Evolutionary conservation across 2,329 filamentous ascomycete genomes (phyloP).

Genomic region (Akanthomyces dipterigenus): DNA sequence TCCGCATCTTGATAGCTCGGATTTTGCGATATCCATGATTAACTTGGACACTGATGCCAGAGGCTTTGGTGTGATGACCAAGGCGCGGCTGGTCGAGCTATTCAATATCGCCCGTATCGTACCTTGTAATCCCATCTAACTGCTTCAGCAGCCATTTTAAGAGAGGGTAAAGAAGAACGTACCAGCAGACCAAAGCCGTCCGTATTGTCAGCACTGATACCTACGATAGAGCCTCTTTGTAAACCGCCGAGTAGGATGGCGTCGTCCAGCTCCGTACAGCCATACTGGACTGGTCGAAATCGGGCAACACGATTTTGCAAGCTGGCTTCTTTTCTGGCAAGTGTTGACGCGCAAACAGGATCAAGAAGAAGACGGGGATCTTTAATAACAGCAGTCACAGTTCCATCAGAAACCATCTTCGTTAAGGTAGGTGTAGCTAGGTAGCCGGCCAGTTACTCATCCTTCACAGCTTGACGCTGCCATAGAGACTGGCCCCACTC

Average conservation of each 20-base stretch:
- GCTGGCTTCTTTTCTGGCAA: conserved; percentile 33
- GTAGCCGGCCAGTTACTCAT: neutral
- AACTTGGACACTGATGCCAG: conserved; percentile 17
- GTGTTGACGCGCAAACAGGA: conserved; percentile 37
- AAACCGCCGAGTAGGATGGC: conserved; percentile 40
- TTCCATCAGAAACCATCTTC: neutral
- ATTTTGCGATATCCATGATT: neutral
- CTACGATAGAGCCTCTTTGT: conserved; percentile 45
- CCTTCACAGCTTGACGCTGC: neutral
- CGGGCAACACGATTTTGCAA: conserved; percentile 25
- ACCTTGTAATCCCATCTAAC: conserved; percentile 42
- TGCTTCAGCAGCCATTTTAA: neutral
- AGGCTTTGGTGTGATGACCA: conserved; percentile 45
- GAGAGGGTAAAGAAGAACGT: conserved; percentile 17
- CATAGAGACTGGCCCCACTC: neutral
- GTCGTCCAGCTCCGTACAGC: conserved; percentile 43
- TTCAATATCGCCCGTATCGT: conserved; percentile 34
- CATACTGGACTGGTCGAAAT: conserved; percentile 31
- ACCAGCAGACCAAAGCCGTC: conserved; percentile 41
- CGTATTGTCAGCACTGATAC: conserved; percentile 46
- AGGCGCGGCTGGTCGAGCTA: conserved; percentile 21
- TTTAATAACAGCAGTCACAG: neutral
- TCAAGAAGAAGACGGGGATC: neutral
- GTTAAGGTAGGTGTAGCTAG: neutral
- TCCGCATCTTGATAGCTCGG: neutral